Percentiles rank a stretch among this genome's conserved stretches.
Conservation (phyloP, 768 basidiomycete species). For the Termitomyces sp. region DNA sequence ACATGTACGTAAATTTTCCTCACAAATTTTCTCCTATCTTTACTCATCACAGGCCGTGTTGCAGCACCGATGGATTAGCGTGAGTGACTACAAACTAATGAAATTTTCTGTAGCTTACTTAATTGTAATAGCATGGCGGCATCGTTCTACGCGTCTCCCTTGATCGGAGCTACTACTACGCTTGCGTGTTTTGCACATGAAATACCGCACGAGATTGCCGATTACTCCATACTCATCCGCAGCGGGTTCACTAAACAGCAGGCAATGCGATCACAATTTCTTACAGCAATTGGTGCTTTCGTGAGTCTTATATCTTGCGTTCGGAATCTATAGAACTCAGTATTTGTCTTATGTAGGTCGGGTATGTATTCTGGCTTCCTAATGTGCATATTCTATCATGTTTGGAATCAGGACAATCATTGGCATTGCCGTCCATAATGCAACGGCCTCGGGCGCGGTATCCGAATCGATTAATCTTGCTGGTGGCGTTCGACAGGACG, state of each 20-base stretch:
- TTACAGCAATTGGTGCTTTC: constrained; percentile 90
- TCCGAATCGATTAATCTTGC: constrained; percentile 54
- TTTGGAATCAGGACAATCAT: constrained; percentile 63
- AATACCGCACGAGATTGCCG: constrained; percentile 96
- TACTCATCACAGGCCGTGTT: constrained; percentile 11
- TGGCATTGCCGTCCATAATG: constrained; percentile 79
- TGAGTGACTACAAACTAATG: constrained; percentile 21
- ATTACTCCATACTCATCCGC: constrained; percentile 88
- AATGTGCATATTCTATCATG: constrained; percentile 1
- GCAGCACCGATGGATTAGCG: constrained; percentile 89
- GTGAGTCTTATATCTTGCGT: constrained; percentile 42
- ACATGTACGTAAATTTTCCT: constrained; percentile 61
- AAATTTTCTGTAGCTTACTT: neutral
- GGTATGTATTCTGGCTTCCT: constrained; percentile 20
- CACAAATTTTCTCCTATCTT: constrained; percentile 2
- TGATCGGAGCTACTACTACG: constrained; percentile 93
- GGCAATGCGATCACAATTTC: constrained; percentile 90
- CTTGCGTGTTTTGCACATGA: constrained; percentile 93
- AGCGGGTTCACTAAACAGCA: constrained; percentile 88
- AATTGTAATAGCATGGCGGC: constrained; percentile 70
- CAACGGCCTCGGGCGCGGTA: constrained; percentile 46
- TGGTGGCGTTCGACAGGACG: constrained; percentile 70
- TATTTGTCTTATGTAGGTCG: constrained; percentile 28
- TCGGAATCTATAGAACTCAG: constrained; percentile 11
- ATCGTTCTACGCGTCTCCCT: constrained; percentile 93